Evolutionary conservation across 2,329 filamentous ascomycete species (phyloP).

Genomic region (Phoma herbarum): DNA sequence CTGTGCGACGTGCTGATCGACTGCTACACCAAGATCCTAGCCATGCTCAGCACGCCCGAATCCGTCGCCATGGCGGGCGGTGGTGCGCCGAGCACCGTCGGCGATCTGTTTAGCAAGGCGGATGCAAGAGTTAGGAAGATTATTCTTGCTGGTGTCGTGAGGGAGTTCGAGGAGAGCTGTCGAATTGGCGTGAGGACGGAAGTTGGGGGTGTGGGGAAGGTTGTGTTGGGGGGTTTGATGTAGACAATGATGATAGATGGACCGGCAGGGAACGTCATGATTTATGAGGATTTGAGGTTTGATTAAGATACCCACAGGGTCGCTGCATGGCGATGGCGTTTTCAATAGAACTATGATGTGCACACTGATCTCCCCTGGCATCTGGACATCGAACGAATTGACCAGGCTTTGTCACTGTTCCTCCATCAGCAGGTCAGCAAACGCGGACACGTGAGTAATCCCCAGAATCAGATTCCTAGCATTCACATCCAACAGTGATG

Average conservation of each 20-base stretch:
- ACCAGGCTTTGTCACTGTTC: too few species aligned
- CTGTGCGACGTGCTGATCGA: conserved; percentile 96
- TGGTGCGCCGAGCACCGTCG: conserved; percentile 59
- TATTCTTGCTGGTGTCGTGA: conserved; percentile 83
- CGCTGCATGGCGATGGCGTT: background rate
- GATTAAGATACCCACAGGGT: background rate
- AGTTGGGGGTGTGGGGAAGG: conserved; percentile 83
- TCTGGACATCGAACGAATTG: too few species aligned
- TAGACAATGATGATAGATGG: conserved; percentile 35
- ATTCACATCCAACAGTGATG: too few species aligned
- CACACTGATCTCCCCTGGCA: too few species aligned
- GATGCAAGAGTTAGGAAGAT: conserved; percentile 88
- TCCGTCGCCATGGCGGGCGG: conserved; percentile 36
- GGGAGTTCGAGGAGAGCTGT: conserved; percentile 92
- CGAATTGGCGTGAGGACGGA: conserved; percentile 79
- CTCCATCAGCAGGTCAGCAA: too few species aligned
- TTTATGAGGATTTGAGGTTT: too few species aligned
- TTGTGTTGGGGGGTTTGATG: conserved; percentile 88
- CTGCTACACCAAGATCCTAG: conserved; percentile 81
- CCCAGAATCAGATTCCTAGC: too few species aligned
- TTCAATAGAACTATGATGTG: too few species aligned
- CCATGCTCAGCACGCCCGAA: conserved; percentile 76
- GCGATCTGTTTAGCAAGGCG: conserved; percentile 88
- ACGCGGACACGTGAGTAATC: too few species aligned
- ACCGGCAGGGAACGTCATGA: too few species aligned